Evolutionary conservation across 2,329 filamentous ascomycete species (phyloP), one percentile per base, ranked within the genome.

Genomic region (Corynespora cassiicola): DNA sequence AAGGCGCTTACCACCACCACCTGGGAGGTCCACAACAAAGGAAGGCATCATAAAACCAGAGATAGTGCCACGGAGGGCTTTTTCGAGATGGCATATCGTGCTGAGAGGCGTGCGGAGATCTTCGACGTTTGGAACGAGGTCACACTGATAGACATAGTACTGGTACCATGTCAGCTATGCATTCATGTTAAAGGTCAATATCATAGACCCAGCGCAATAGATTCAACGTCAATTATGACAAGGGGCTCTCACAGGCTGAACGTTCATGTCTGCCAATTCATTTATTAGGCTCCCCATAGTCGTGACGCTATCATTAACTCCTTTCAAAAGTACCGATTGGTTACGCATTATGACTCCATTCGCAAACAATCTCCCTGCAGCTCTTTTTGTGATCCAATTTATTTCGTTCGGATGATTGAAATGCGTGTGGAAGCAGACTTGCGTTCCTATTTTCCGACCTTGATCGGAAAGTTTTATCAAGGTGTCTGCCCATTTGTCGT

Each of bases 121-220:
- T 65, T 84, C 81, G 2, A 78, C 70, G 34, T 73, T 76, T 22
- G 68, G 59, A 10, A 82, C 77, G 75, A 84, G 78, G 59, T 84
- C 81, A 31, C 76, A 76, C 52, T 82, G 79, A 59, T 84, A 84
- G 35, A 84, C 76, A 52, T 84, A 84, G 60, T 84, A 84, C 76
- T 80, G 6, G 21, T 25, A 10, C 10, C 8, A 31, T 21, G 30
- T 36, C 14, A 32, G 21, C 11, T 31, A 11, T n/a, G n/a, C n/a
- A n/a, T n/a, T n/a, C n/a, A n/a, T n/a, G n/a, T n/a, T n/a, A n/a
- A n/a, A n/a, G n/a, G n/a, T n/a, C n/a, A n/a, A n/a, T n/a, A n/a
- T n/a, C n/a, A n/a, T n/a, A n/a, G n/a, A n/a, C n/a, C n/a, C n/a
- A n/a, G n/a, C n/a, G n/a, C n/a, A n/a, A n/a, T n/a, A n/a, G n/a